Evolutionary conservation across 345 rosid genomes (phyloP).

Genomic region (Adansonia digitata): DNA sequence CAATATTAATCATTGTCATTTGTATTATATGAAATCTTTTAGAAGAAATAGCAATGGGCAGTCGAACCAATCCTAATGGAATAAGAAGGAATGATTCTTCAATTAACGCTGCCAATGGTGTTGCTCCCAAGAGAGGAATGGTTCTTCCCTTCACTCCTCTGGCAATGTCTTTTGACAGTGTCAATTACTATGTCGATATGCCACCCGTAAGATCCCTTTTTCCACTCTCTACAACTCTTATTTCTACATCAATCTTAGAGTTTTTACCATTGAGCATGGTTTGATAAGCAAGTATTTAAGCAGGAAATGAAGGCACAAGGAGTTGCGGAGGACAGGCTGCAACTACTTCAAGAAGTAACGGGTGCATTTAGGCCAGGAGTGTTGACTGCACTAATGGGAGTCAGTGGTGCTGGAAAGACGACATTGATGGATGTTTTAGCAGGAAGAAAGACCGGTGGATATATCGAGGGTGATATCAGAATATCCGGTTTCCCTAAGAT

Average conservation of each 20-base stretch:
- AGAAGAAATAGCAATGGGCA: constrained; percentile 14
- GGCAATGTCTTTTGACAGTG: constrained; percentile 50
- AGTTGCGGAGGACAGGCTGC: constrained; percentile 57
- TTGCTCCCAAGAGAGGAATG: constrained; percentile 43
- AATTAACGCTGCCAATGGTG: neutral
- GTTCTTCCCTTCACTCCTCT: constrained; percentile 55
- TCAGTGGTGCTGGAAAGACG: constrained; percentile 96
- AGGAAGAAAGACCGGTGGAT: constrained; percentile 88
- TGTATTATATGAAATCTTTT: neutral
- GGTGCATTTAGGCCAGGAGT: constrained; percentile 89
- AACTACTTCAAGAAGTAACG: constrained; percentile 64
- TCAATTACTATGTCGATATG: constrained; percentile 50
- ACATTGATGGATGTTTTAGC: constrained; percentile 96
- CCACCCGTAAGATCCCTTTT: constrained; percentile 31
- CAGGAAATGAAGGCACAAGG: constrained; percentile 94
- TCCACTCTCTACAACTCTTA: neutral
- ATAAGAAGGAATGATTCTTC: neutral
- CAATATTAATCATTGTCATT: neutral
- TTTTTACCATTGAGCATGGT: neutral
- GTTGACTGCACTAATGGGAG: constrained; percentile 91
- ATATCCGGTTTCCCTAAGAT: constrained; percentile 78
- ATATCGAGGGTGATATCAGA: constrained; percentile 76
- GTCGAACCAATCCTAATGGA: constrained; percentile 13
- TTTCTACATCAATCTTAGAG: neutral
- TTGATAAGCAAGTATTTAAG: neutral